Conservation (phyloP, 371 early-diverging fungal species). For the Funneliformis caledonium region DNA sequence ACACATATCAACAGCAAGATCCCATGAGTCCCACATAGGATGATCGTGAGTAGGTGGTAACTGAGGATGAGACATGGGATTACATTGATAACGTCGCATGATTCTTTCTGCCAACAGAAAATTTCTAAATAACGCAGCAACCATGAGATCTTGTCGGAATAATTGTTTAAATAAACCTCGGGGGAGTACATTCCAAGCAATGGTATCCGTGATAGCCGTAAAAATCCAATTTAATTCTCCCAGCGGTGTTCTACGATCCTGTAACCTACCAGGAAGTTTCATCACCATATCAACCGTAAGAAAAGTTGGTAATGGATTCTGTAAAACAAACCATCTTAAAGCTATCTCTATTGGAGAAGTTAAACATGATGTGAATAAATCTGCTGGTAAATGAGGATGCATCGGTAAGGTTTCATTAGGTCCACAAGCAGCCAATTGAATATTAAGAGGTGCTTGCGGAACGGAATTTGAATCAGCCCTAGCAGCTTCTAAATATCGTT, state of each 20-base stretch:
- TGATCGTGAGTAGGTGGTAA: slow-evolving; percentile 91
- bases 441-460: slow-evolving; percentile 51
- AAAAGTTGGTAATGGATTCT: slow-evolving; percentile 77
- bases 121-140: slow-evolving; percentile 95
- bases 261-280: slow-evolving; percentile 86
- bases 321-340: slow-evolving; percentile 88
- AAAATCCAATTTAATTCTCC: slow-evolving; percentile 99
- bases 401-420: slow-evolving; percentile 87
- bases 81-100: slow-evolving; percentile 91
- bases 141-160: slow-evolving; percentile 95
- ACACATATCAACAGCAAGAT: slow-evolving; percentile 94
- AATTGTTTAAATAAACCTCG: slow-evolving; percentile 88
- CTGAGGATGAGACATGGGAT: slow-evolving; percentile 85
- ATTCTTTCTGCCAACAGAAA: slow-evolving; percentile 94
- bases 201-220: slow-evolving; percentile 97
- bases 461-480: slow-evolving; percentile 47
- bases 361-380: slow-evolving; percentile 93
- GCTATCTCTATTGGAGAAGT: slow-evolving; percentile 97
- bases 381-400: slow-evolving; percentile 95
- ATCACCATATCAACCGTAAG: slow-evolving; percentile 85
- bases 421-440: slow-evolving; percentile 93
- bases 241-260: slow-evolving; percentile 90
- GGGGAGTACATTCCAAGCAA: slow-evolving; percentile 96
- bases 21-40: slow-evolving; percentile 97
- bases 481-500: slow-evolving; percentile 76